phyloP scores from a whole-genome alignment of 257 asterid genomes.

The Schizonepeta tenuifolia region DNA sequence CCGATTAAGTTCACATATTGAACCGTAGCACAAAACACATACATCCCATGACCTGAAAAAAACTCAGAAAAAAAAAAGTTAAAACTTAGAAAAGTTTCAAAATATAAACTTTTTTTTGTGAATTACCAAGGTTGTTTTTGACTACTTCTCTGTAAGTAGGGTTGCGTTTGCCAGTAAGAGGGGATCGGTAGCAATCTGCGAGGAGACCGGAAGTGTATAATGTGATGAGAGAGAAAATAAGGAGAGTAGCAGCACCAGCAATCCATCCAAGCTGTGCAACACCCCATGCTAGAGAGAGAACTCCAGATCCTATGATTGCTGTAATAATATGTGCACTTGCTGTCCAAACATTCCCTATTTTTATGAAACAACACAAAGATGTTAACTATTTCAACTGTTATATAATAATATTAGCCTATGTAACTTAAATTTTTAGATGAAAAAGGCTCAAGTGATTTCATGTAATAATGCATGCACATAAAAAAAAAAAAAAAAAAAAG shows the following conservation, averaged over 20 bases:
- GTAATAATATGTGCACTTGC: constrained; percentile 83
- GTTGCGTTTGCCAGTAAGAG: constrained; percentile 58
- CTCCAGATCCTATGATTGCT: constrained; percentile 75
- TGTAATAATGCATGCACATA: no score
- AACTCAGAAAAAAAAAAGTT: no score
- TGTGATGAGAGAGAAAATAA: constrained; percentile 57
- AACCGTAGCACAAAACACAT: constrained; percentile 57
- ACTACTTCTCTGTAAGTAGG: constrained; percentile 73
- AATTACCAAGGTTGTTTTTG: constrained; percentile 55
- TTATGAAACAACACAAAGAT: constrained; percentile 20
- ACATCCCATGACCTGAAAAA: constrained; percentile 52
- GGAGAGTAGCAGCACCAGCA: constrained; percentile 54
- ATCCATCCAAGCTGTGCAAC: constrained; percentile 85
- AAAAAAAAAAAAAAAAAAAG: no score
- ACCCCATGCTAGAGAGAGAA: constrained; percentile 77
- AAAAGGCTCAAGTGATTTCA: no score
- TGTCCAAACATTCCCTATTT: constrained; percentile 59
- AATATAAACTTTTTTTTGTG: not conserved
- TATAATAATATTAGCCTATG: not conserved
- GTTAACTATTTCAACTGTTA: not conserved
- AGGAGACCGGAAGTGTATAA: constrained; percentile 58
- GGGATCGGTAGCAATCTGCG: constrained; percentile 66
- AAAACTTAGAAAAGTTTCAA: no score
- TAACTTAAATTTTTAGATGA: no score
- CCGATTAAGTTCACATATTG: constrained; percentile 67